Evolutionary conservation across 169 alveolate species (phyloP).

Genomic region (Eimeria nieschulzi): DNA sequence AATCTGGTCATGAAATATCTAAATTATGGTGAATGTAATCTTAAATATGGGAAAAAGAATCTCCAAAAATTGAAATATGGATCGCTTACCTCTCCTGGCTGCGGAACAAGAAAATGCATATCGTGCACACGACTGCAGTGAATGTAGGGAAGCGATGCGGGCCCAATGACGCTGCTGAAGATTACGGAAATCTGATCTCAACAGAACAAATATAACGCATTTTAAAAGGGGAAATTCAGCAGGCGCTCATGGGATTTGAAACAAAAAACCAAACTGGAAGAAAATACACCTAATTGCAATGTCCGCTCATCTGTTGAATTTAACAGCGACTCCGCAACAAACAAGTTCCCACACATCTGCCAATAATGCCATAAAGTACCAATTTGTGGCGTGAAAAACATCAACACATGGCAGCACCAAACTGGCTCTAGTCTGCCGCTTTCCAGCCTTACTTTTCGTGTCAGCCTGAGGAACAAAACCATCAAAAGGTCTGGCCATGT

Average conservation of each 20-base stretch:
- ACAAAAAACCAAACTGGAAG: too few species aligned
- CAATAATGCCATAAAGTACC: too few species aligned
- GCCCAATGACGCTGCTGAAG: conserved; percentile 74
- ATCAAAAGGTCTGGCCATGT: conserved; percentile 42
- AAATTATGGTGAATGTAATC: neutral
- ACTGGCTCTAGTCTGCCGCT: neutral
- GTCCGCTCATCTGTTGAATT: too few species aligned
- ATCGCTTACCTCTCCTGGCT: conserved; percentile 46
- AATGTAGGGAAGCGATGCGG: conserved; percentile 60
- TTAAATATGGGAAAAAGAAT: neutral
- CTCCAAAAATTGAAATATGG: neutral
- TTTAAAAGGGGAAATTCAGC: neutral
- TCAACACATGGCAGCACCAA: too few species aligned
- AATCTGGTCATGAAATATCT: too few species aligned
- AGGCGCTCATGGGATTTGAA: too few species aligned
- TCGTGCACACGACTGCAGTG: conserved; percentile 63
- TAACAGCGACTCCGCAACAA: too few species aligned
- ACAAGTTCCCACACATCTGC: too few species aligned
- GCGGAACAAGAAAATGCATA: conserved; percentile 65
- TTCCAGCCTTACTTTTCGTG: neutral
- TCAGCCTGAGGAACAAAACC: conserved; percentile 32
- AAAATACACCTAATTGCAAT: too few species aligned
- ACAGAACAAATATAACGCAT: neutral
- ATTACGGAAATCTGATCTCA: conserved; percentile 49
- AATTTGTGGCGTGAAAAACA: too few species aligned